Evolutionary conservation across 2,329 filamentous ascomycete genomes (phyloP).

Genomic region (Aureobasidium sp.): DNA sequence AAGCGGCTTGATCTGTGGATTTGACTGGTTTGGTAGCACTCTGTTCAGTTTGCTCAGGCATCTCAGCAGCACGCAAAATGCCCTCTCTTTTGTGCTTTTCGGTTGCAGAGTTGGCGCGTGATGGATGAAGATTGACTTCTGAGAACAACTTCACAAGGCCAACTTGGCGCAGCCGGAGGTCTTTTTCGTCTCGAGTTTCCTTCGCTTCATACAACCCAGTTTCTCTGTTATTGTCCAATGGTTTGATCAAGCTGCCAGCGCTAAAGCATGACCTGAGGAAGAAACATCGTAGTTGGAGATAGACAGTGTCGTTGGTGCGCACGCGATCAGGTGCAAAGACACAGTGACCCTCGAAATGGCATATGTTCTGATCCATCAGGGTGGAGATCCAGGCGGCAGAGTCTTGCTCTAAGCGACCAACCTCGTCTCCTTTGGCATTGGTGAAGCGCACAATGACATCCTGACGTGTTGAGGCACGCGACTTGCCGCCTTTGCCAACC

Average conservation of each 20-base stretch:
- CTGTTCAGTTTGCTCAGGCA: slow-evolving; percentile 63
- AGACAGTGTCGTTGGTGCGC: slow-evolving; percentile 89
- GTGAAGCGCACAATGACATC: slow-evolving; percentile 93
- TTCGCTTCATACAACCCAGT: slow-evolving; percentile 73
- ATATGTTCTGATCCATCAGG: slow-evolving; percentile 82
- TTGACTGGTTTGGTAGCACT: slow-evolving; percentile 49
- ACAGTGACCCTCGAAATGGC: slow-evolving; percentile 77
- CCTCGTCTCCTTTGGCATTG: slow-evolving; percentile 67
- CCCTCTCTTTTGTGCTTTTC: slow-evolving; percentile 76
- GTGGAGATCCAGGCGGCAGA: slow-evolving; percentile 87
- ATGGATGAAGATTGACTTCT: slow-evolving; percentile 76
- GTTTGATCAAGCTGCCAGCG: slow-evolving; percentile 52
- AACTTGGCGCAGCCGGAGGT: slow-evolving; percentile 75
- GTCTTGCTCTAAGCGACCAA: slow-evolving; percentile 81
- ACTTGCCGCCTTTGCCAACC: slow-evolving; percentile 32
- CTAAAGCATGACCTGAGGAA: slow-evolving; percentile 70
- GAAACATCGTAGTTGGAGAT: slow-evolving; percentile 75
- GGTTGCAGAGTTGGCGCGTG: slow-evolving; percentile 63
- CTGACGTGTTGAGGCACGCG: slow-evolving; percentile 53
- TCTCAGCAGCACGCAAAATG: slow-evolving; percentile 78
- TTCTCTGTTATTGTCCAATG: slow-evolving; percentile 62
- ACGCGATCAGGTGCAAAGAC: slow-evolving; percentile 82
- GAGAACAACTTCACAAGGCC: slow-evolving; percentile 82
- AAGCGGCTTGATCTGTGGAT: slow-evolving; percentile 29
- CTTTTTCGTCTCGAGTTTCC: slow-evolving; percentile 78